Base-by-base conservation (phyloP, 2,329 filamentous ascomycete species). In the Colletotrichum karsti region DNA sequence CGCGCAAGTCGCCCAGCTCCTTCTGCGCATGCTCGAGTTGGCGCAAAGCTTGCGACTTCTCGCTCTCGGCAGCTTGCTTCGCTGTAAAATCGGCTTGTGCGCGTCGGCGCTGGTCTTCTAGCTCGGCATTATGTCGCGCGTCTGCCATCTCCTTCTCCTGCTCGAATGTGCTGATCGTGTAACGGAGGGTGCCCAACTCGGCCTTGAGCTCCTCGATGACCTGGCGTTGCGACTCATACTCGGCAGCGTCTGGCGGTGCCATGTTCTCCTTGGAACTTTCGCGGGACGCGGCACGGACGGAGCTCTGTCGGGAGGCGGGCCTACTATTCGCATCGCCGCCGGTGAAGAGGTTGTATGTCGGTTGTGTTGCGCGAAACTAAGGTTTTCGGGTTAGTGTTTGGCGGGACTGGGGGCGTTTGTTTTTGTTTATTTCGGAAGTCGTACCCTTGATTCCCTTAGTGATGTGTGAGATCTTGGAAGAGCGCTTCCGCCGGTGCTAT, bases 1-100 rank as follows among this genome's bases (percentile, higher is more conserved):
- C 85, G 28, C 85, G 85, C 12, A 88, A 60, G 9, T 85, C 81
- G 1, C 83, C 82, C 7, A 90, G 73, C 69, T 92, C 89, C 7
- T 79, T 79, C 55, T 84, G 82, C 9, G 88, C 67, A 0, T 79
- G 74, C 60, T 89, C 87, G 3, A 85, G 76, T 72, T 88, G 84
- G 13, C 85, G 80, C 28, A 81, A 75, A 0, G 85, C 83, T 46
- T 85, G 85, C 7, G 80, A 79, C 51, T 83, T 84, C 48, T 88
- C 88, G 0, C 81, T 81, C 72, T 92, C 89, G 28, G 88, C 89
- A 0, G 83, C 81, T 69, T 91, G 88, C 48, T 87, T 86, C 48
- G 84, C 84, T 74, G 93, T 91, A 75, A 93, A 94, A 75, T 97
- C 95, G 8, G 93, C 91, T 74, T 98, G 94, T n/a, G 93, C 92